Evolutionary conservation across 2,329 filamentous ascomycete species (phyloP), one percentile per base, ranked within the genome.

Genomic region (Alternaria dauci): DNA sequence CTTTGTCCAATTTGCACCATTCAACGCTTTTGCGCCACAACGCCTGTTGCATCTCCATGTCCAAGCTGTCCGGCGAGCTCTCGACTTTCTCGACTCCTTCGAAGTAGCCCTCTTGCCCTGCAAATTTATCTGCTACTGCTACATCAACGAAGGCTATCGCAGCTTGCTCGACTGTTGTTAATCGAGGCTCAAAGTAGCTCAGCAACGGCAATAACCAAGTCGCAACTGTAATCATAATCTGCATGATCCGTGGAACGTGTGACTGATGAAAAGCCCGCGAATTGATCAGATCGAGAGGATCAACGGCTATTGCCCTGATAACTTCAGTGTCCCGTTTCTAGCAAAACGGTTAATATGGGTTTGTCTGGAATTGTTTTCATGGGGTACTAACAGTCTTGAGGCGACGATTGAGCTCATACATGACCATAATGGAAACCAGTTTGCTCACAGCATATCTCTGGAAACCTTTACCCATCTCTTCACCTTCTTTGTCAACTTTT

Each of bases 361-460:
- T 12, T 14, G 11, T 2, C 12, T 28, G 14, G 26, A 14, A 7
- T 16, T 38, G 14, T 11, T 38, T 5, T n/a, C 39, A 53, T 30
- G 30, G 18, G 8, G 26, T 16, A 58, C 65, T 61, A 69, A 76
- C 78, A 55, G 62, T 62, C 53, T 75, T 54, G 20, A 80, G 55
- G 4, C 69, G 56, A 32, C 68, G 67, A 51, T 81, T 82, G 18
- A 84, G 61, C 28, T 78, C 78, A 58, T 82, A 78, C 61, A 75
- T 78, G 62, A 78, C 79, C 68, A 79, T 80, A 5, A 81, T 67
- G 12, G 78, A 69, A 3, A 76, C 80, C 14, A 81, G 63, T 63
- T 83, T 84, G 1, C 79, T 78, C 25, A 76, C 77, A 2, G 74
- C 81, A 64, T 84, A 85, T 54, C 80, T 70, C 54, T 81, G 76